Percentiles rank a stretch among this genome's conserved stretches.
phyloP scores from a whole-genome alignment of 2,329 filamentous ascomycete genomes.

The Cladobotryum mycophilum region DNA sequence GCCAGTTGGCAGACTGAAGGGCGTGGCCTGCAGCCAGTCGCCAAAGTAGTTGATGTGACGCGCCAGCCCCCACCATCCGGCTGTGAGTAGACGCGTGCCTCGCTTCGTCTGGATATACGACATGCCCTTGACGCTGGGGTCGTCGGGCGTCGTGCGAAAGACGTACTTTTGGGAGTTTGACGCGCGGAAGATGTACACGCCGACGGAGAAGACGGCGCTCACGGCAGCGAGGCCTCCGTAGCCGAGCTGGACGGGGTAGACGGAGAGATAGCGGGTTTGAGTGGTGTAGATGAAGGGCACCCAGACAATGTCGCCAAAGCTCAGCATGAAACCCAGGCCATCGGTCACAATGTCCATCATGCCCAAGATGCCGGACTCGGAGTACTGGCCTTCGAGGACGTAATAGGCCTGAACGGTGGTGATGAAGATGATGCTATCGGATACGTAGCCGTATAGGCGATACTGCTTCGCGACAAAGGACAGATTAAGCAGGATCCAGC shows the following conservation, averaged over 20 bases:
- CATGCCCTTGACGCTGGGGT: constrained; percentile 69
- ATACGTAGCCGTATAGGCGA: constrained; percentile 69
- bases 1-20: constrained; percentile 78
- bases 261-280: constrained; percentile 74
- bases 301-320: constrained; percentile 86
- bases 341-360: constrained; percentile 90
- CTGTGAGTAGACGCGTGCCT: constrained; percentile 70
- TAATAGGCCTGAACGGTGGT: constrained; percentile 71
- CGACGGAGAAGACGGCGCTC: constrained; percentile 56
- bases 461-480: constrained; percentile 83
- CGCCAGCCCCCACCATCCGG: constrained; percentile 86
- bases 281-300: constrained; percentile 80
- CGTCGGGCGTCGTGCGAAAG: constrained; percentile 80
- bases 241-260: constrained; percentile 71
- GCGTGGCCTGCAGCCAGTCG: constrained; percentile 86
- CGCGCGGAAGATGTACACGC: constrained; percentile 80
- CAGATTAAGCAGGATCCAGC: constrained; percentile 76
- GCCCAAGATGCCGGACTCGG: constrained; percentile 77
- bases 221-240: constrained; percentile 56
- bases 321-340: constrained; percentile 87
- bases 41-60: constrained; percentile 92
- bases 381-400: constrained; percentile 73
- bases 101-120: constrained; percentile 75
- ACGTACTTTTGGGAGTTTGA: constrained; percentile 87
- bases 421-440: constrained; percentile 75